phyloP scores from a whole-genome alignment of 2,329 filamentous ascomycete species.

The Fusarium longipes region DNA sequence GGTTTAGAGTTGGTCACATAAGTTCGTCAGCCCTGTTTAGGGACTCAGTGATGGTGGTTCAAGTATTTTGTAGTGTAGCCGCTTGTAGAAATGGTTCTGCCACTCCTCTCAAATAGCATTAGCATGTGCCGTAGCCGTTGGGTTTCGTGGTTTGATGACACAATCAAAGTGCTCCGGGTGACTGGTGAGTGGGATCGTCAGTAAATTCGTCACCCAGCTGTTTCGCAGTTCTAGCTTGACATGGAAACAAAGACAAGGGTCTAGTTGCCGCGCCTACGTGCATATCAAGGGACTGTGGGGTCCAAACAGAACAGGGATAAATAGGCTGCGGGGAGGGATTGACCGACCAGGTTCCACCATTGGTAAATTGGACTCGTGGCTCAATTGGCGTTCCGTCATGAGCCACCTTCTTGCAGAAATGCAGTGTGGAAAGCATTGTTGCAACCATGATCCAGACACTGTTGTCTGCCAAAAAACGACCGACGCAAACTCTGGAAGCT shows the following conservation, averaged over 20 bases:
- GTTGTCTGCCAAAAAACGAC: slow-evolving; percentile 51
- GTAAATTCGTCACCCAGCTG: not conserved
- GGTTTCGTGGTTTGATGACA: slow-evolving; percentile 38
- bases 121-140: slow-evolving; percentile 27
- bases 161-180: slow-evolving; percentile 51
- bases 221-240: not conserved
- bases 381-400: slow-evolving; percentile 45
- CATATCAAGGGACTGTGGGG: slow-evolving; percentile 6
- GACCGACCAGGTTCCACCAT: slow-evolving; percentile 50
- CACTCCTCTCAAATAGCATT: slow-evolving; percentile 3
- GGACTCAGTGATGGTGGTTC: too few species aligned
- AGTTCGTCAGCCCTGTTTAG: not conserved
- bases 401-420: slow-evolving; percentile 44
- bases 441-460: slow-evolving; percentile 53
- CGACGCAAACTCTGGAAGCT: slow-evolving; percentile 46
- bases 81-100: not conserved
- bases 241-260: not conserved
- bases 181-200: slow-evolving; percentile 23
- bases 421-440: slow-evolving; percentile 49
- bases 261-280: too few species aligned
- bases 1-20: not conserved
- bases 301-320: not conserved
- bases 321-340: not conserved
- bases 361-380: slow-evolving; percentile 47
- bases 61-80: not conserved